These are phyloP conservation scores for Teunomyces funiuensis DNA, from an alignment of 805 yeast genomes.

Conservation along the genomic window DNA sequence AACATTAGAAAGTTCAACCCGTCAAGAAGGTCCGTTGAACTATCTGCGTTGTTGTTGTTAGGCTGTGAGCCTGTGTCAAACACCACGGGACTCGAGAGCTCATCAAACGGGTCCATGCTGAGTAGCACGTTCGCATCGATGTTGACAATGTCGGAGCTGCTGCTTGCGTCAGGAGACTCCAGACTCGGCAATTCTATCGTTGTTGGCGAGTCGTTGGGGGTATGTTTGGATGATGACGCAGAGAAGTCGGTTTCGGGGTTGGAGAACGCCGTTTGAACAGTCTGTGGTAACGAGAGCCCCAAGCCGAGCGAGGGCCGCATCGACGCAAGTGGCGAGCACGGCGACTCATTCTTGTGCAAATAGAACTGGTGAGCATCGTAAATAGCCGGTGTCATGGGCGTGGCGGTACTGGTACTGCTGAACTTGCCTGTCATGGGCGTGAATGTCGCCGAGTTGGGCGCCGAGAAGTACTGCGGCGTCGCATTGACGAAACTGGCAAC, in stretches of 20 bases:
- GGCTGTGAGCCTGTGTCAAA: background rate
- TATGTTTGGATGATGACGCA: background rate
- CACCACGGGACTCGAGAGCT: slow-evolving; percentile 2
- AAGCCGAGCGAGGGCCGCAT: slow-evolving; percentile 3
- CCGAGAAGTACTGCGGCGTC: slow-evolving; percentile 7
- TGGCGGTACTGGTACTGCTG: background rate
- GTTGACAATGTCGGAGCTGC: background rate
- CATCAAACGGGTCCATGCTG: slow-evolving; percentile 12
- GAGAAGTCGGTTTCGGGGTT: background rate
- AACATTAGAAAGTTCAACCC: background rate
- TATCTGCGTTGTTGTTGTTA: too few relatives aligned
- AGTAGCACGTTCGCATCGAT: slow-evolving; percentile 13
- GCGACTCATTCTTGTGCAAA: background rate
- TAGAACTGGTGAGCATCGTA: background rate
- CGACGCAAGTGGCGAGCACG: slow-evolving; percentile 3
- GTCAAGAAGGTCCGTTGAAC: background rate
- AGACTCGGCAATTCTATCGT: slow-evolving; percentile 14
- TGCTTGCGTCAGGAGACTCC: slow-evolving; percentile 4
- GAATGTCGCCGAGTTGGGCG: slow-evolving; percentile 8
- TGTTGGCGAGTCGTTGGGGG: slow-evolving; percentile 12
- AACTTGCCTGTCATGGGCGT: background rate
- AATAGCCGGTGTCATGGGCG: background rate
- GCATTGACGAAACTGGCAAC: background rate
- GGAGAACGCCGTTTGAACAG: background rate
- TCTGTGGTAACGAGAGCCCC: slow-evolving; percentile 2